phyloP scores from a whole-genome alignment of 164 flowering plant species.

The Platanus orientalis region DNA sequence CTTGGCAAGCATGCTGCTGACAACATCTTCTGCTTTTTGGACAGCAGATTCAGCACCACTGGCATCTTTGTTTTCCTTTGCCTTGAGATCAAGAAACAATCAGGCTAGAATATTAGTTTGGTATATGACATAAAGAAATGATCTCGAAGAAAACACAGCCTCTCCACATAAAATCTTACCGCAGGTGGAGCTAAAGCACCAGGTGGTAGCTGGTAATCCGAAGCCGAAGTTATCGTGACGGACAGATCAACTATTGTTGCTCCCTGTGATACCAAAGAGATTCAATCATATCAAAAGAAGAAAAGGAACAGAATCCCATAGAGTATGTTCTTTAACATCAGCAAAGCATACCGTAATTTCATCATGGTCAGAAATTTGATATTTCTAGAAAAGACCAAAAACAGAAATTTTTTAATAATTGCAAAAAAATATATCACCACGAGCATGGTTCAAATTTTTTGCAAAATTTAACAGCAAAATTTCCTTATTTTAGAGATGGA shows the following conservation, averaged over 20 bases:
- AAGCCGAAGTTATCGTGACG: constrained; percentile 59
- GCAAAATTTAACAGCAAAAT: too few species aligned
- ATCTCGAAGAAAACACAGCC: not conserved
- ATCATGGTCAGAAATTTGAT: too few species aligned
- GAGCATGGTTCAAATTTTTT: too few species aligned
- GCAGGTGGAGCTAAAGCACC: constrained; percentile 33
- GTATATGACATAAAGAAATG: not conserved
- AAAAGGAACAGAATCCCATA: not conserved
- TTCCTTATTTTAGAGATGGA: too few species aligned
- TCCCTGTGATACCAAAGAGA: constrained; percentile 50
- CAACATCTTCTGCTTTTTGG: constrained; percentile 91
- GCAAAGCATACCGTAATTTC: too few species aligned
- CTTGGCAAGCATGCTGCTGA: constrained; percentile 80
- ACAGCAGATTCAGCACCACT: constrained; percentile 62
- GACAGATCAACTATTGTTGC: constrained; percentile 88
- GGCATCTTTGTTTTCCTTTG: constrained; percentile 28
- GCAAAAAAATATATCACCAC: too few species aligned
- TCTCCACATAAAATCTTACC: constrained; percentile 31
- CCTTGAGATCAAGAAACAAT: constrained; percentile 20
- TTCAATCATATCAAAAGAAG: not conserved
- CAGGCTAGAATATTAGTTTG: not conserved
- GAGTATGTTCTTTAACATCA: too few species aligned
- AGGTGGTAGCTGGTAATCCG: constrained; percentile 69
- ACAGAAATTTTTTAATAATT: too few species aligned
- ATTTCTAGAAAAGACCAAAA: too few species aligned